Base-by-base conservation (phyloP, 2,329 filamentous ascomycete species). In the Monosporascus sp. region DNA sequence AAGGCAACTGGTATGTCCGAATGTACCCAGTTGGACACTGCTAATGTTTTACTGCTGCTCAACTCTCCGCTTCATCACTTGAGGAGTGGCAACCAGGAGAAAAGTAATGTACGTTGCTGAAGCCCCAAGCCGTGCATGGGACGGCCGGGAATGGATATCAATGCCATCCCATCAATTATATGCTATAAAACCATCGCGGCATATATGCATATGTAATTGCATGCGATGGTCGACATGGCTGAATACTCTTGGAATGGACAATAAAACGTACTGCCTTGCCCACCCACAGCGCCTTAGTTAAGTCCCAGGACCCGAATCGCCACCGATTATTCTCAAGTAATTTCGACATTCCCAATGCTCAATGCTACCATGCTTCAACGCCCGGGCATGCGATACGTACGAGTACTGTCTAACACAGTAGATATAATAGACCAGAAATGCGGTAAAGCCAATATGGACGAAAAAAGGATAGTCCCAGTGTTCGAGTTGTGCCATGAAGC, bases 321-420 rank as follows among this genome's bases (percentile, higher is more conserved):
- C 53, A 54, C 49, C 48, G 43, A 46, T 46, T 47, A 31, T 53
- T 36, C 38, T 50, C 39, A 39, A 27, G 46, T 46, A 38, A 50
- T 50, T 18, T 45, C 43, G 39, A 50, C 59, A 60, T 57, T 57
- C 53, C 59, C 50, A 56, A 60, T 62, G 60, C 59, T 57, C 55
- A 55, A 57, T 61, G 55, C 51, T 50, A 59, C 56, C 62, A 60
- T 62, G 55, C 55, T 60, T 59, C 55, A 66, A 66, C 64, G 64
- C 63, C 64, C 45, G 54, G 57, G 55, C 59, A 66, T 65, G 62
- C 62, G 60, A 62, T 60, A 57, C 57, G 51, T 53, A 46, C 57
- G 47, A 51, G 54, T 57, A 57, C 49, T 56, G 47, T 52, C 54
- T 45, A 49, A 37, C 44, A 50, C 50, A 48, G 45, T 54, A 57